phyloP scores from a whole-genome alignment of 2,329 filamentous ascomycete species.

The Grosmannia serpens region DNA sequence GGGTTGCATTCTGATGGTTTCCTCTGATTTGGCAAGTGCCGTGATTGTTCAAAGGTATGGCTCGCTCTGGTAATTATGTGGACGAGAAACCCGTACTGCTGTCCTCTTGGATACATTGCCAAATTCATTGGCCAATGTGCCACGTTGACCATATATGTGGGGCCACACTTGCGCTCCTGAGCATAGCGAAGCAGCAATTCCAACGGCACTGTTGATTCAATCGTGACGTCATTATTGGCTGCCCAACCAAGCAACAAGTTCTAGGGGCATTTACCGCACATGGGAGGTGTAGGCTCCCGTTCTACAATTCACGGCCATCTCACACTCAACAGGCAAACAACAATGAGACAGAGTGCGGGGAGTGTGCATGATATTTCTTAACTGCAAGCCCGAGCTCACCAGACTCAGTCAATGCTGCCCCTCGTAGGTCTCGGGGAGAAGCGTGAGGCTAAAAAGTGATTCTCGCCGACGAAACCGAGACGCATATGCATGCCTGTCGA shows the following conservation, averaged over 20 bases:
- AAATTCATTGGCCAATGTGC: neutral
- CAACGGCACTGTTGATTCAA: neutral
- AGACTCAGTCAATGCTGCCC: too few species aligned
- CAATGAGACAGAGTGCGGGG: too few species aligned
- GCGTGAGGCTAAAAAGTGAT: too few species aligned
- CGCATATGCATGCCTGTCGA: neutral
- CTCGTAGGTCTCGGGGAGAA: too few species aligned
- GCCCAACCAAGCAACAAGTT: neutral
- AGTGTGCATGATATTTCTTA: too few species aligned
- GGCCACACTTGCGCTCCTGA: neutral
- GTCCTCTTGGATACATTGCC: neutral
- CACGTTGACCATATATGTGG: neutral
- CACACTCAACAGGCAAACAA: too few species aligned
- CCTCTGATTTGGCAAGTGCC: neutral
- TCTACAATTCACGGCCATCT: too few species aligned
- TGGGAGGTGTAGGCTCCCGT: too few species aligned
- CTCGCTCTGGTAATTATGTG: neutral
- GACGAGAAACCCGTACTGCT: neutral
- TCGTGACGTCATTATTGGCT: neutral
- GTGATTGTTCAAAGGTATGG: neutral
- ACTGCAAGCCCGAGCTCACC: too few species aligned
- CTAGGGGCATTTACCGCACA: too few species aligned
- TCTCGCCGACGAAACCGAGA: neutral
- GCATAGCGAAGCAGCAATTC: neutral
- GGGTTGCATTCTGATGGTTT: constrained; percentile 33